Evolutionary conservation across 352 stramenopile genomes (phyloP), one percentile per base, ranked within the genome.

Genomic region (Globisporangium alternatum): DNA sequence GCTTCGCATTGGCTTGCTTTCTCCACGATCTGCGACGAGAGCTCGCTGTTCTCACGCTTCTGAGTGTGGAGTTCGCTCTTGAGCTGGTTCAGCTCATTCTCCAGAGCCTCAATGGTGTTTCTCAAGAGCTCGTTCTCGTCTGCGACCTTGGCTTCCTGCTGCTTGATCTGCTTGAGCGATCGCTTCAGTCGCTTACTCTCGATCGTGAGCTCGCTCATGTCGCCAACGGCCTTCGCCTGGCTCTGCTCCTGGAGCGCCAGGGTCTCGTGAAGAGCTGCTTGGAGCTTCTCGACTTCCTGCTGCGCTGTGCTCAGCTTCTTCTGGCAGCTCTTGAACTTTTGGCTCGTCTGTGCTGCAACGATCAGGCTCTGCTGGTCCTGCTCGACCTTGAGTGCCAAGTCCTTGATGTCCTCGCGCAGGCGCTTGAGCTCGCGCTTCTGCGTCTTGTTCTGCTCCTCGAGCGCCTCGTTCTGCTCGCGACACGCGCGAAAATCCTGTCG

Each of bases 131-230:
- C 74, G 9, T 72, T 68, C 17, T 89, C 76, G 15, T 83, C 71
- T 3, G 63, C 39, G 0, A 71, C 56, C 8, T 60, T 53, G 5
- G 51, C 71, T 60, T 84, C 75, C 9, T 79, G 75, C 47, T 78
- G 71, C 15, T 65, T 71, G 44, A 74, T 52, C 43, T 84, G 80
- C 53, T 81, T 88, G 3, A 73, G 65, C 22, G 65, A 79, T 3
- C 70, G 78, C 60, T 84, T 88, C 56, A 78, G 72, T 2, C 76
- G 73, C 62, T 84, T 88, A 37, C 62, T 65, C 63, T 83, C 78
- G 35, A 67, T 48, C 0, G 63, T 58, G 31, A 78, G 47, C 19
- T 86, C 71, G 17, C 75, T 60, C 58, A 80, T 62, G 43, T 89
- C 69, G 19, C 62, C 65, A 12, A 84, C 71, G 4, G 72, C 69